Evolutionary conservation across 768 basidiomycete genomes (phyloP).

Genomic region (Phaeolepiota aurea): DNA sequence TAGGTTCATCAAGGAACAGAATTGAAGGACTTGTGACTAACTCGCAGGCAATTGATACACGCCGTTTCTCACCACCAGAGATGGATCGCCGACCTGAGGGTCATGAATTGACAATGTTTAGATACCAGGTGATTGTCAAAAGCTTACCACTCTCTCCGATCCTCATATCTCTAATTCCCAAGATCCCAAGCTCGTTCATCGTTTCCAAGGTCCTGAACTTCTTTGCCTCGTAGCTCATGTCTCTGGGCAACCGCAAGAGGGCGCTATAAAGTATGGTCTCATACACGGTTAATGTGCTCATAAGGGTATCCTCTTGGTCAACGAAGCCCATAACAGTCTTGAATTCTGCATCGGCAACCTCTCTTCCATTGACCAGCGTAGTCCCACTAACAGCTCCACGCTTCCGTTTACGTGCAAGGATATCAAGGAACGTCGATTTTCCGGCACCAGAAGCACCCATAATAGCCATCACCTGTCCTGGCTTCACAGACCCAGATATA

Average conservation of each 20-base stretch:
- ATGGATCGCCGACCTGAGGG: slow-evolving; percentile 85
- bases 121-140: not conserved
- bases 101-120: not conserved
- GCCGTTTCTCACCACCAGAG: slow-evolving; percentile 94
- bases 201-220: slow-evolving; percentile 91
- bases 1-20: slow-evolving; percentile 94
- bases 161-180: slow-evolving; percentile 81
- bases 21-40: slow-evolving; percentile 96
- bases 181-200: slow-evolving; percentile 90
- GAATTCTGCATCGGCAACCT: slow-evolving; percentile 67
- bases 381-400: slow-evolving; percentile 67
- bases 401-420: slow-evolving; percentile 87
- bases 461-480: slow-evolving; percentile 89
- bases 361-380: slow-evolving; percentile 80
- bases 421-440: slow-evolving; percentile 94
- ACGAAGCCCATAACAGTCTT: slow-evolving; percentile 89
- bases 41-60: slow-evolving; percentile 97
- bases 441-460: slow-evolving; percentile 97
- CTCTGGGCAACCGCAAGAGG: slow-evolving; percentile 78
- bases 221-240: slow-evolving; percentile 96
- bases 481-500: slow-evolving; percentile 77
- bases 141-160: slow-evolving; percentile 82
- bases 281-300: slow-evolving; percentile 96
- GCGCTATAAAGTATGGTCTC: slow-evolving; percentile 96
- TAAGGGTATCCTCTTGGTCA: slow-evolving; percentile 96